These are phyloP conservation scores for Aureobasidium sp. DNA, from an alignment of 2,329 filamentous ascomycete genomes.

Conservation along the genomic window DNA sequence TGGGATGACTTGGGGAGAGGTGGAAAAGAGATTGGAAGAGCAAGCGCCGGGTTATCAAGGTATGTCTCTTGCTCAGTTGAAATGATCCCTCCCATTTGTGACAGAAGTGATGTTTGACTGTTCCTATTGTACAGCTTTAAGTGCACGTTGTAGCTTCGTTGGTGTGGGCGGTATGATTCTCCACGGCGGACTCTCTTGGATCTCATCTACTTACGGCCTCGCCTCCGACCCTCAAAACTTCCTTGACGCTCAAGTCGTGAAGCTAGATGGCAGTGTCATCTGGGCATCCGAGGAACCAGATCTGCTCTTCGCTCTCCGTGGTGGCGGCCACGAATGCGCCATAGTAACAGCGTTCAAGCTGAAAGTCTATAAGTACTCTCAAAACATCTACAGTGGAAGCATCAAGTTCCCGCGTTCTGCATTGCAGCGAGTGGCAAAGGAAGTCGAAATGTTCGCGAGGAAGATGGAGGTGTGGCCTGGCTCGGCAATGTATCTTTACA, in stretches of 20 bases:
- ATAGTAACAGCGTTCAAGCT: not conserved
- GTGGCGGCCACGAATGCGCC: slow-evolving; percentile 24
- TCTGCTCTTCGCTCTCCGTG: slow-evolving; percentile 36
- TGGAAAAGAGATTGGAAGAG: slow-evolving; percentile 31
- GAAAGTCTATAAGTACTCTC: not conserved
- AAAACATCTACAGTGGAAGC: not conserved
- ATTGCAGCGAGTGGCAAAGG: not conserved
- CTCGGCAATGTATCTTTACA: slow-evolving; percentile 4
- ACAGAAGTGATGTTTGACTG: too few relatives aligned
- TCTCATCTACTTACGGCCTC: slow-evolving; percentile 33
- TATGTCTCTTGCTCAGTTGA: slow-evolving; percentile 10
- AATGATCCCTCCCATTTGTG: too few relatives aligned
- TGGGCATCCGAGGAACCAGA: slow-evolving; percentile 36
- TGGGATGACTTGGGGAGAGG: slow-evolving; percentile 33
- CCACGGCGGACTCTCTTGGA: slow-evolving; percentile 34
- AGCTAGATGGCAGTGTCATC: slow-evolving; percentile 30
- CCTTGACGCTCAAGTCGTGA: slow-evolving; percentile 34
- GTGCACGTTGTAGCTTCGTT: slow-evolving; percentile 32
- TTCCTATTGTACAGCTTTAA: slow-evolving; percentile 16
- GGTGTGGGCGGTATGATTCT: slow-evolving; percentile 34
- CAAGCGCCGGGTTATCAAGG: slow-evolving; percentile 29
- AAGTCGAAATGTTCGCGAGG: not conserved
- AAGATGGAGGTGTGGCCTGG: not conserved
- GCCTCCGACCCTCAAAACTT: slow-evolving; percentile 36
- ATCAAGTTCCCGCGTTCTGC: not conserved